Evolutionary conservation across 352 stramenopile genomes (phyloP).

Genomic region (Phytopythium ostracodes): DNA sequence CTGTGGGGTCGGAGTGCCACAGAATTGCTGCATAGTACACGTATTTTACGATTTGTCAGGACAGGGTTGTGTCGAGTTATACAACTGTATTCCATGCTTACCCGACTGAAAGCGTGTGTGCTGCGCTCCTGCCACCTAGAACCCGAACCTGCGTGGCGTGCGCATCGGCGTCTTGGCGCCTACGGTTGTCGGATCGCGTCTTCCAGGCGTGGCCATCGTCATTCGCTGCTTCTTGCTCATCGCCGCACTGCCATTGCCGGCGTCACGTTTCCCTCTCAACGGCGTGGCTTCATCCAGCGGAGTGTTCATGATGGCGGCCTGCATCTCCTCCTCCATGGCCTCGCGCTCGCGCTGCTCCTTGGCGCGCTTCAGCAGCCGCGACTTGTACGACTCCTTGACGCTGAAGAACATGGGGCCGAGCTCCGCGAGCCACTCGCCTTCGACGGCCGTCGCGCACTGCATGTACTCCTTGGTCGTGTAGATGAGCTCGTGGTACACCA

Average conservation of each 20-base stretch:
- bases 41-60: background rate
- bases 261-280: background rate
- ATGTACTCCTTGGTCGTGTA: slow-evolving; percentile 99
- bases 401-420: slow-evolving; percentile 99
- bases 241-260: slow-evolving; percentile 8
- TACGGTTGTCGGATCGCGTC: slow-evolving; percentile 20
- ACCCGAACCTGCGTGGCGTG: slow-evolving; percentile 69
- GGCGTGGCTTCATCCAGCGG: slow-evolving; percentile 11
- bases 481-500: slow-evolving; percentile 99
- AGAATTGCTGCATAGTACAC: background rate
- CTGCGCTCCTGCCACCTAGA: slow-evolving; percentile 23
- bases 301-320: slow-evolving; percentile 19
- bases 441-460: slow-evolving; percentile 97
- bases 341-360: slow-evolving; percentile 74
- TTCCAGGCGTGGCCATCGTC: slow-evolving; percentile 53
- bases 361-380: slow-evolving; percentile 84
- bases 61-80: background rate
- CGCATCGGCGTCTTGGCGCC: slow-evolving; percentile 44
- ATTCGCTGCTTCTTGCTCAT: slow-evolving; percentile 61
- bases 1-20: background rate
- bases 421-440: slow-evolving; percentile 99
- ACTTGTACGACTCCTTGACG: slow-evolving; percentile 96
- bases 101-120: too few species aligned
- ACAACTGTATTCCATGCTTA: too few species aligned
- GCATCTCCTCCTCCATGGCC: slow-evolving; percentile 87